Percentiles rank a stretch among this genome's conserved stretches.
Conservation (phyloP, 1,139 yeast species). For the Yamadazyma mexicana region DNA sequence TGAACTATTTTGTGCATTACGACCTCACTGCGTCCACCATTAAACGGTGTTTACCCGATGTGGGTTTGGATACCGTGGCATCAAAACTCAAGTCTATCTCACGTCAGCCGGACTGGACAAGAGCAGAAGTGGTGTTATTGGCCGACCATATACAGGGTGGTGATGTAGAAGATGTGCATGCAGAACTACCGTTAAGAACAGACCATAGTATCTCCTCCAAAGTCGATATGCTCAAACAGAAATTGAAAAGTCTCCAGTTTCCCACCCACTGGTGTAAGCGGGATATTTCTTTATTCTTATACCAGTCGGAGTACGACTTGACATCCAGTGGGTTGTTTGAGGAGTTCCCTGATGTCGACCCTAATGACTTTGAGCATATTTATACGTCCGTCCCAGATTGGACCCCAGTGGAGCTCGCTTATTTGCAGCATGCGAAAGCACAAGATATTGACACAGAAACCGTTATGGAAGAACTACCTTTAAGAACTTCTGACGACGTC, state of each 20-base stretch:
- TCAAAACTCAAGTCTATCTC: conserved; percentile 1
- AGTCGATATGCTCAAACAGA: neutral
- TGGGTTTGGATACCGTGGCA: conserved; percentile 1
- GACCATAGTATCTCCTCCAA: conserved; percentile 3
- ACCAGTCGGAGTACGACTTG: conserved; percentile 10
- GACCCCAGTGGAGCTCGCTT: conserved; percentile 13
- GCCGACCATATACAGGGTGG: conserved; percentile 4
- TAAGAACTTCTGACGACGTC: conserved; percentile 10
- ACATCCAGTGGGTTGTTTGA: conserved; percentile 16
- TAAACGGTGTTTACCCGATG: conserved; percentile 5
- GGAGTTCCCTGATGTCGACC: conserved; percentile 15
- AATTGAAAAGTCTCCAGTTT: neutral
- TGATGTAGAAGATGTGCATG: neutral
- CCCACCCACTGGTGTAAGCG: conserved; percentile 6
- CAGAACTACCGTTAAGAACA: conserved; percentile 13
- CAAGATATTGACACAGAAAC: conserved; percentile 3
- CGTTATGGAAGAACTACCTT: conserved; percentile 14
- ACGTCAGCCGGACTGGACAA: conserved; percentile 11
- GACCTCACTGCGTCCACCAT: conserved; percentile 13
- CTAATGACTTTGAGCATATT: conserved; percentile 10
- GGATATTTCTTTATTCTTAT: conserved; percentile 7
- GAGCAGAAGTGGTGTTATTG: conserved; percentile 13
- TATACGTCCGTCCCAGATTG: conserved; percentile 8
- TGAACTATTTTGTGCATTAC: conserved; percentile 12
- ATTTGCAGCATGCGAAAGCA: conserved; percentile 10